Conservation (phyloP, 495 filamentous ascomycete species). For the Hypomontagnella submonticulosa region DNA sequence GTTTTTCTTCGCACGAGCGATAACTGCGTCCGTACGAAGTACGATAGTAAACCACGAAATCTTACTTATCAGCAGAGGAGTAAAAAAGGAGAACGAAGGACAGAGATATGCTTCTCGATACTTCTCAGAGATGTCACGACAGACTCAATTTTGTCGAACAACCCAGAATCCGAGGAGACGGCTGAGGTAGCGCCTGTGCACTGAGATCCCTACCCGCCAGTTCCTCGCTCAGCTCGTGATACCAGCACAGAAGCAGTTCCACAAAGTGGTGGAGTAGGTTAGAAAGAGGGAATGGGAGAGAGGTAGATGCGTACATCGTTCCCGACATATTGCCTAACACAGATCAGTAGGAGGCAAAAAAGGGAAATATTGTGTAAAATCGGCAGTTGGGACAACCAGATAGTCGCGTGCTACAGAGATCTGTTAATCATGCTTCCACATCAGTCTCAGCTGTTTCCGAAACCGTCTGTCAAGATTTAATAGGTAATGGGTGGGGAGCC, state of each 20-base stretch:
- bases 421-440: slow-evolving; percentile 34
- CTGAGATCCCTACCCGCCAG: slow-evolving; percentile 13
- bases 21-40: slow-evolving; percentile 10
- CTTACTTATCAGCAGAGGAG: no score
- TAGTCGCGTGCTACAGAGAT: slow-evolving; percentile 47
- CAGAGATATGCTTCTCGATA: slow-evolving; percentile 10
- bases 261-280: slow-evolving; percentile 35
- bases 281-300: slow-evolving; percentile 20
- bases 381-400: slow-evolving; percentile 41
- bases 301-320: slow-evolving; percentile 26
- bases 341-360: slow-evolving; percentile 42
- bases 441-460: slow-evolving; percentile 45
- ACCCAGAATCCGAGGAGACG: slow-evolving; percentile 17
- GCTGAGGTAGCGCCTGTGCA: slow-evolving; percentile 26
- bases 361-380: slow-evolving; percentile 39
- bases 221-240: slow-evolving; percentile 31
- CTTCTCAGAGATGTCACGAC: slow-evolving; percentile 9
- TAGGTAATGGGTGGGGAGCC: slow-evolving; percentile 29
- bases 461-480: slow-evolving; percentile 39
- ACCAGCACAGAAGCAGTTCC: slow-evolving; percentile 28
- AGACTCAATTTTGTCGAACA: background rate
- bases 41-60: background rate
- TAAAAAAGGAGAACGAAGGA: background rate
- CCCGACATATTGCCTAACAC: slow-evolving; percentile 39
- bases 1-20: no score